phyloP scores from a whole-genome alignment of 768 basidiomycete species.

The Neoboletus magnificus region DNA sequence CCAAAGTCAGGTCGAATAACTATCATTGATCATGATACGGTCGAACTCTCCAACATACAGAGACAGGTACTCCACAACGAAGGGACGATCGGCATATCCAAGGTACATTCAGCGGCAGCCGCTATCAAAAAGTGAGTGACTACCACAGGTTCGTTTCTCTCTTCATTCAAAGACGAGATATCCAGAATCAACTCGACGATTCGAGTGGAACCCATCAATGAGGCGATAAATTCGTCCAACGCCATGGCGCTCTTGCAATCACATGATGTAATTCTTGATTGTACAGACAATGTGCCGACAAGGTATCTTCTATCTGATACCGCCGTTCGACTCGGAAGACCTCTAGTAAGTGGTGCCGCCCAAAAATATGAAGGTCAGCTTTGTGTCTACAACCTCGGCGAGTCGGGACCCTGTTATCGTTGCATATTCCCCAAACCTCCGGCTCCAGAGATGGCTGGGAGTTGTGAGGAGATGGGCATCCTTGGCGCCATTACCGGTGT shows the following conservation, averaged over 20 bases:
- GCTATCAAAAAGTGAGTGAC: conserved; percentile 59
- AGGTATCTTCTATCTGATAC: conserved; percentile 92
- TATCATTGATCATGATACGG: conserved; percentile 84
- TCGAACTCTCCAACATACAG: conserved; percentile 88
- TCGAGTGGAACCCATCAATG: conserved; percentile 50
- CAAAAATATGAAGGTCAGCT: conserved; percentile 82
- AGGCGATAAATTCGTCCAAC: conserved; percentile 58
- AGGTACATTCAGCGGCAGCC: conserved; percentile 76
- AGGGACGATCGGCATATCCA: conserved; percentile 65
- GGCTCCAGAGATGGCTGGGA: conserved; percentile 56
- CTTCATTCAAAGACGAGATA: conserved; percentile 1
- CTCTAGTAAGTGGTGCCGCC: conserved; percentile 91
- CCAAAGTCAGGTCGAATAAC: conserved; percentile 66
- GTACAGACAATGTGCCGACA: conserved; percentile 90
- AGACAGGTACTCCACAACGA: conserved; percentile 89
- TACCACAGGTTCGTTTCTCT: not conserved
- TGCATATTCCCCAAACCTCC: conserved; percentile 89
- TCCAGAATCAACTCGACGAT: conserved; percentile 74
- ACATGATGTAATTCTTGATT: conserved; percentile 85
- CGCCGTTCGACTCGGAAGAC: conserved; percentile 68
- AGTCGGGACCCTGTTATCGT: conserved; percentile 84
- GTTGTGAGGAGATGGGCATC: conserved; percentile 88
- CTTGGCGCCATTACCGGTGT: conserved; percentile 86
- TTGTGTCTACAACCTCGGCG: conserved; percentile 66
- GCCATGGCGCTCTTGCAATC: conserved; percentile 56